Evolutionary conservation across 176 grass and related monocot genomes (phyloP).

Genomic region (Calamus simplicifolius): DNA sequence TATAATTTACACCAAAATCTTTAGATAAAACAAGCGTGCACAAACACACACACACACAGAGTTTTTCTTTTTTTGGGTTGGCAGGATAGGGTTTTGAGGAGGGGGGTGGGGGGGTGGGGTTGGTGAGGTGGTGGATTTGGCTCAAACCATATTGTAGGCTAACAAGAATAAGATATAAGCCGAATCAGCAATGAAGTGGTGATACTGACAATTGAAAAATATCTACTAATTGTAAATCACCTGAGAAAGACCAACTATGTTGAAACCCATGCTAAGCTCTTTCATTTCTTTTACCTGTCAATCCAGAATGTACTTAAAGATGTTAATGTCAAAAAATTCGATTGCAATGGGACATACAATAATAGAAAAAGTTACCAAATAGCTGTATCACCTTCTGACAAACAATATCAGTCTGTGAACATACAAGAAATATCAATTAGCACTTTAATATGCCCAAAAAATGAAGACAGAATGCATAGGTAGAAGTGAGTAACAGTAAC

Average conservation of each 20-base stretch:
- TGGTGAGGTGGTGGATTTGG: too few species aligned
- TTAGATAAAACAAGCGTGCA: too few species aligned
- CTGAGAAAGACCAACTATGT: constrained; percentile 86
- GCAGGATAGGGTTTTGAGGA: too few species aligned
- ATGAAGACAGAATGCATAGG: too few species aligned
- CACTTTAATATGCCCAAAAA: background rate
- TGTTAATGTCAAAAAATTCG: constrained; percentile 9
- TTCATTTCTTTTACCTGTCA: constrained; percentile 86
- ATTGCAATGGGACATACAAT: constrained; percentile 11
- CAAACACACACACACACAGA: too few species aligned
- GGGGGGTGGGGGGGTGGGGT: background rate
- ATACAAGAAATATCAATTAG: constrained; percentile 8
- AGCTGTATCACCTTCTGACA: constrained; percentile 75
- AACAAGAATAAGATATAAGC: too few species aligned
- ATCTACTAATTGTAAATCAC: constrained; percentile 27
- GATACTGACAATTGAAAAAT: constrained; percentile 2
- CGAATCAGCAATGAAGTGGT: background rate
- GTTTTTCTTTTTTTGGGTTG: too few species aligned
- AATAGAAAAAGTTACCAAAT: constrained; percentile 19
- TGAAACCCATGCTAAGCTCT: constrained; percentile 76
- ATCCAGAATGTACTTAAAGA: constrained; percentile 30
- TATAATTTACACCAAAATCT: too few species aligned
- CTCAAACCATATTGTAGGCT: background rate
- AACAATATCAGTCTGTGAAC: constrained; percentile 60
- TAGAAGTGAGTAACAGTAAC: constrained; percentile 13